Conservation (phyloP, 2,329 filamentous ascomycete genomes). For the Cladosporium colombiae region DNA sequence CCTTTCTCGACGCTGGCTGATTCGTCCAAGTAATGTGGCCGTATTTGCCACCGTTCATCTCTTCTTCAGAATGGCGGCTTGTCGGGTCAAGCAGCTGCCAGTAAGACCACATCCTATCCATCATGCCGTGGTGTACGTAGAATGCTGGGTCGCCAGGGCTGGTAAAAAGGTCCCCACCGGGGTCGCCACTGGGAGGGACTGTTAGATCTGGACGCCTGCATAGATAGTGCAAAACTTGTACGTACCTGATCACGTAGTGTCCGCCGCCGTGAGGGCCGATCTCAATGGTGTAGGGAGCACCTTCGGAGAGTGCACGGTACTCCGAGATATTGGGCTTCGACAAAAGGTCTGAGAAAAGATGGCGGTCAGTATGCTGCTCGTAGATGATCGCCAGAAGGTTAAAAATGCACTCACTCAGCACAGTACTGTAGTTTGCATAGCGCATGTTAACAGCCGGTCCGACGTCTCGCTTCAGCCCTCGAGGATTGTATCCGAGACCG, state of each 20-base stretch:
- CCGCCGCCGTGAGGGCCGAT: constrained; percentile 46
- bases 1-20: constrained; percentile 32
- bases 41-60: constrained; percentile 34
- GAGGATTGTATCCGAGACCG: constrained; percentile 36
- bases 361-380: neutral
- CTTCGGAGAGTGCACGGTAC: constrained; percentile 18
- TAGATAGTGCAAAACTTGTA: neutral
- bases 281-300: constrained; percentile 9
- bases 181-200: constrained; percentile 35
- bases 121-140: constrained; percentile 49
- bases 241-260: constrained; percentile 44
- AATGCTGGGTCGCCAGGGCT: constrained; percentile 49
- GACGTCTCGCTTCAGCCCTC: constrained; percentile 43
- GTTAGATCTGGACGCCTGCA: neutral
- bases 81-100: constrained; percentile 38
- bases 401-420: constrained; percentile 7
- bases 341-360: neutral
- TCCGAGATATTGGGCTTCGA: constrained; percentile 7
- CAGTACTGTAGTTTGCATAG: constrained; percentile 26
- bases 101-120: constrained; percentile 46
- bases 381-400: neutral
- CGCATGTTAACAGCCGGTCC: constrained; percentile 19
- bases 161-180: constrained; percentile 43
- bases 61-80: neutral
- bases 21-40: constrained; percentile 20